phyloP scores from a whole-genome alignment of 1,284 basidiomycete species.

The Ganoderma resinaceum region DNA sequence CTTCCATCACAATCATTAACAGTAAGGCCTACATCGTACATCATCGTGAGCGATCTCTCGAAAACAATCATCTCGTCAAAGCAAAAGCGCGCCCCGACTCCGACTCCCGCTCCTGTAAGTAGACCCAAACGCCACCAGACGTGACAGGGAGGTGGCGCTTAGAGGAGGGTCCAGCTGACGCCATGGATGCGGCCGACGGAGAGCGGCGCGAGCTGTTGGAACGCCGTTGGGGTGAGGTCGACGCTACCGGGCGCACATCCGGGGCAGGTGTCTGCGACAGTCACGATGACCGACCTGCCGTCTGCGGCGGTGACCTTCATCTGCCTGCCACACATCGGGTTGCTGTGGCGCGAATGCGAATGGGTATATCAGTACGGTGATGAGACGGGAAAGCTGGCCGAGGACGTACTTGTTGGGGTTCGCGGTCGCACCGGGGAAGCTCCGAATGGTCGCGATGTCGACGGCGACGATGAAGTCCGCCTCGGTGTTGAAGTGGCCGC shows the following conservation, averaged over 20 bases:
- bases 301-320: constrained; percentile 35
- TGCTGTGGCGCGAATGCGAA: constrained; percentile 27
- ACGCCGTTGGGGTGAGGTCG: constrained; percentile 51
- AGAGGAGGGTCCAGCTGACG: constrained; percentile 31
- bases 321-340: constrained; percentile 45
- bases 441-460: constrained; percentile 22
- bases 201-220: constrained; percentile 46
- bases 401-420: constrained; percentile 30
- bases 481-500: constrained; percentile 30
- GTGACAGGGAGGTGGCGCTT: not conserved
- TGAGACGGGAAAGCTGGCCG: no score
- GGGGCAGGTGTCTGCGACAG: constrained; percentile 51
- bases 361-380: no score
- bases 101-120: no score
- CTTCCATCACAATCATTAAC: constrained; percentile 22
- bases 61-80: constrained; percentile 13
- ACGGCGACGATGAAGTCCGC: constrained; percentile 32
- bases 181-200: constrained; percentile 31
- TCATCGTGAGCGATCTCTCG: constrained; percentile 15
- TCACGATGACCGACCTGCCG: constrained; percentile 46
- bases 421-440: constrained; percentile 28
- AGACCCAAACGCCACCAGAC: not conserved
- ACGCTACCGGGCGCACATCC: constrained; percentile 47
- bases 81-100: not conserved
- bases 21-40: constrained; percentile 22